Conservation (phyloP, 495 filamentous ascomycete genomes). For the Talaromyces thailandensis region DNA sequence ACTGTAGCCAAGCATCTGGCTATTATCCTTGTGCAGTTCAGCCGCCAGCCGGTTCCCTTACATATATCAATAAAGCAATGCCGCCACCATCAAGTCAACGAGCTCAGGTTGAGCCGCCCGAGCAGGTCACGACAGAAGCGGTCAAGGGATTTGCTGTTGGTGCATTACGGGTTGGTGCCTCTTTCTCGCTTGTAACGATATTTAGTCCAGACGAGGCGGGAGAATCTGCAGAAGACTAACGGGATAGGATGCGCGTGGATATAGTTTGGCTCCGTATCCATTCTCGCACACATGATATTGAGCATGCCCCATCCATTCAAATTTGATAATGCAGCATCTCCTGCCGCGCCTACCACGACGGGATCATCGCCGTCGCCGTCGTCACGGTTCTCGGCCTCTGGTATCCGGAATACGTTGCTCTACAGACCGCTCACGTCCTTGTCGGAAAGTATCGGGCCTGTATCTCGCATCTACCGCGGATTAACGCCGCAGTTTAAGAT, state of each 20-base stretch:
- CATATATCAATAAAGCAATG: constrained; percentile 17
- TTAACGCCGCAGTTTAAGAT: constrained; percentile 88
- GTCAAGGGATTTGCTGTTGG: constrained; percentile 36
- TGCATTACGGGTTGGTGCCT: constrained; percentile 31
- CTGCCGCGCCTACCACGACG: constrained; percentile 10
- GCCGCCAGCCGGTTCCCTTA: neutral
- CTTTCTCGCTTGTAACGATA: no score
- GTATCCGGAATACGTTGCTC: constrained; percentile 29
- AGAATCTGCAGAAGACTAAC: neutral
- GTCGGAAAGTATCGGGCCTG: constrained; percentile 35
- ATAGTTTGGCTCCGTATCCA: constrained; percentile 39
- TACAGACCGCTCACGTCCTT: constrained; percentile 36
- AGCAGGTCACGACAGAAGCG: constrained; percentile 31
- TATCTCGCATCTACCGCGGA: constrained; percentile 67
- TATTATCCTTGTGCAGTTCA: neutral
- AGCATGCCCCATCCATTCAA: constrained; percentile 37
- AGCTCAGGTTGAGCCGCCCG: constrained; percentile 30
- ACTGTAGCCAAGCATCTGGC: neutral
- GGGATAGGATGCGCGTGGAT: neutral
- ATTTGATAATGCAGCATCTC: constrained; percentile 18
- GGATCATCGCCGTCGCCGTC: constrained; percentile 15
- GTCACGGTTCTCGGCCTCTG: constrained; percentile 27
- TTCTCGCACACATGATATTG: constrained; percentile 40
- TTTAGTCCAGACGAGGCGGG: neutral
- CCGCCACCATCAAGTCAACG: constrained; percentile 29